Evolutionary conservation across 176 grass and related monocot species (phyloP).

Genomic region (Coix lacrymajobi): DNA sequence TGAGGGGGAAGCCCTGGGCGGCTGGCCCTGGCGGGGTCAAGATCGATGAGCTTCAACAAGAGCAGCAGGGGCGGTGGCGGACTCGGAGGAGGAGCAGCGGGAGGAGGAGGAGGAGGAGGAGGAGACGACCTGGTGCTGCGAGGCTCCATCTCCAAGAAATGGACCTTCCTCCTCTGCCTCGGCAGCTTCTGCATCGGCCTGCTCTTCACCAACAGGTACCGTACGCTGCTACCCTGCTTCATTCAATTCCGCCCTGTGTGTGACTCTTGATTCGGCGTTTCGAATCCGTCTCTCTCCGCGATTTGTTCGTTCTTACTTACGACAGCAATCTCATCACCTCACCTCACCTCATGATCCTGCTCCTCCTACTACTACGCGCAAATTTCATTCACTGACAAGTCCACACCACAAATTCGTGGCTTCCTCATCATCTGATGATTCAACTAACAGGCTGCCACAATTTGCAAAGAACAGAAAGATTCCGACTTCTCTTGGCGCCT

Average conservation of each 20-base stretch:
- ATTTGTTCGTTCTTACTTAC: background rate
- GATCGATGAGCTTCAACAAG: constrained; percentile 64
- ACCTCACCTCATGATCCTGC: background rate
- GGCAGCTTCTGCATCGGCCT: constrained; percentile 85
- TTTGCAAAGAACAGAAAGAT: background rate
- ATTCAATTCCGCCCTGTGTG: background rate
- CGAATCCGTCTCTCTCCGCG: background rate
- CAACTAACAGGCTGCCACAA: background rate
- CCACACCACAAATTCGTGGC: no score
- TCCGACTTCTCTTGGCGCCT: no score
- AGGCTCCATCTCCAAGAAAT: constrained; percentile 52
- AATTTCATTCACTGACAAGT: background rate
- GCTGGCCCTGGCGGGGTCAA: no score
- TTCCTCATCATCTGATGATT: background rate
- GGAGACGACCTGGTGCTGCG: constrained; percentile 34
- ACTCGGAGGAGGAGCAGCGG: background rate
- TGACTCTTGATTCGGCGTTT: background rate
- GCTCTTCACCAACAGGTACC: constrained; percentile 84
- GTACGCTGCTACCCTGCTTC: background rate
- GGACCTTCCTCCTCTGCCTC: constrained; percentile 68
- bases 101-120: background rate
- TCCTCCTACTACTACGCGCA: background rate
- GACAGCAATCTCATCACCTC: constrained; percentile 5
- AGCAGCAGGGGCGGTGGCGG: constrained; percentile 21
- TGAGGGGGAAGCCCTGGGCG: background rate